These are phyloP conservation scores for Orobanche coerulescens DNA, from an alignment of 257 asterid genomes.

Conservation along the genomic window DNA sequence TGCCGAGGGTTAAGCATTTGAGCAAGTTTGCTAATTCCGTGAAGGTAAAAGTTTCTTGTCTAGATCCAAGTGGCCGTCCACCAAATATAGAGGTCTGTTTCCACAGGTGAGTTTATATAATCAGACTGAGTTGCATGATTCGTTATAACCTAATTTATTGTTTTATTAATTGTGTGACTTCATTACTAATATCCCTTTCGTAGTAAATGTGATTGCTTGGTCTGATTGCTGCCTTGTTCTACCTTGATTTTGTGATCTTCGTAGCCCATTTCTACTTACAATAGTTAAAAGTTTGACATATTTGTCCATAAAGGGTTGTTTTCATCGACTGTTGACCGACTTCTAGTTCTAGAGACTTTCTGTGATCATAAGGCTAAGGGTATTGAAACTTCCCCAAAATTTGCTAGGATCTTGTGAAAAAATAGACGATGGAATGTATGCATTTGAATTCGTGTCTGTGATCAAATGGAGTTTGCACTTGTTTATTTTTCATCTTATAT, in stretches of 20 bases:
- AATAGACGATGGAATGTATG: neutral
- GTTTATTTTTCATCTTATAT: constrained; percentile 6
- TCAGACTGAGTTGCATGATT: constrained; percentile 8
- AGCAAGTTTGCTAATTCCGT: constrained; percentile 57
- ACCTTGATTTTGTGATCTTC: neutral
- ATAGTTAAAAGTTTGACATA: neutral
- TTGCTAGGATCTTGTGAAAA: neutral
- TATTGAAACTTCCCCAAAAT: neutral
- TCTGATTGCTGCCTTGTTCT: neutral
- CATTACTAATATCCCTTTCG: neutral
- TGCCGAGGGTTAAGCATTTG: constrained; percentile 51
- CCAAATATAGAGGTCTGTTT: constrained; percentile 62
- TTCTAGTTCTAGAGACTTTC: neutral
- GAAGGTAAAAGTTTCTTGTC: constrained; percentile 50
- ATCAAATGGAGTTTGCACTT: neutral
- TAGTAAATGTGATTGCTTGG: neutral
- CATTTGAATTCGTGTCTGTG: neutral
- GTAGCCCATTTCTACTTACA: constrained; percentile 6
- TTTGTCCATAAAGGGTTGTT: neutral
- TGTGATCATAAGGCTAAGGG: constrained; percentile 10
- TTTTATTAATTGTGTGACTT: neutral
- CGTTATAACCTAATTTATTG: neutral
- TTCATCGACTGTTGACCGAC: neutral
- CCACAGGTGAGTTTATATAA: constrained; percentile 64
- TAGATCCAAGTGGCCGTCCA: constrained; percentile 33